A percentile compares a stretch with the other conserved stretches of the same genome.
These are phyloP conservation scores for Erodium texanum DNA, from an alignment of 441 rosid species.

Conservation along the genomic window DNA sequence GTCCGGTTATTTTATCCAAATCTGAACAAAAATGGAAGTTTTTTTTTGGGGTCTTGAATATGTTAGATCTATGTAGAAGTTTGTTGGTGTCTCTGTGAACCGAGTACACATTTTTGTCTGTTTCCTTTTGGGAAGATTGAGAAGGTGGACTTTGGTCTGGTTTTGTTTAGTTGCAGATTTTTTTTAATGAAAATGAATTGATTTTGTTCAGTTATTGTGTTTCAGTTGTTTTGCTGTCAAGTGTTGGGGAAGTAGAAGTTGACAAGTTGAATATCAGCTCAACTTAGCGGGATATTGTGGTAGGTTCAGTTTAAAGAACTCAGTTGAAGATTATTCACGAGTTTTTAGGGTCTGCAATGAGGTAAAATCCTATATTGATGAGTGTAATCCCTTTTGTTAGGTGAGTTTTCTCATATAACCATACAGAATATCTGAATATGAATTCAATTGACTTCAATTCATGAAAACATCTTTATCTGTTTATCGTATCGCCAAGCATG, in stretches of 20 bases:
- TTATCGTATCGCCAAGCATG: too few relatives aligned
- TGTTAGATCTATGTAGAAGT: background rate
- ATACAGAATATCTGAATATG: background rate
- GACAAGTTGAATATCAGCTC: background rate
- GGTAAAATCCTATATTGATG: background rate
- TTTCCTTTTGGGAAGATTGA: background rate
- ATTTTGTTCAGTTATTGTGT: background rate
- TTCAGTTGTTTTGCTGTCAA: background rate
- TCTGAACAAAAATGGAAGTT: background rate
- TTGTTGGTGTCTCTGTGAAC: background rate
- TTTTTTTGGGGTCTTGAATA: background rate
- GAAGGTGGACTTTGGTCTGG: background rate
- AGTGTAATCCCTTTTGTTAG: background rate
- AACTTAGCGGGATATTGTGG: background rate
- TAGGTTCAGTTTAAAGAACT: background rate
- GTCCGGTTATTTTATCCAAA: background rate
- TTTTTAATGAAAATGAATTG: background rate
- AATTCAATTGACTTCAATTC: background rate
- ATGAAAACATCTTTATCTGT: too few relatives aligned
- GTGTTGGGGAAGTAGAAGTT: background rate
- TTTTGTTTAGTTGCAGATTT: background rate
- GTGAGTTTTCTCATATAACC: background rate
- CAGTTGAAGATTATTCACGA: background rate
- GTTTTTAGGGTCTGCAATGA: background rate
- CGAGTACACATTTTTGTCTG: background rate